Percentiles rank a stretch among this genome's conserved stretches.
Evolutionary conservation across 2,329 filamentous ascomycete species (phyloP).

Genomic region (Biscogniauxia marginata): DNA sequence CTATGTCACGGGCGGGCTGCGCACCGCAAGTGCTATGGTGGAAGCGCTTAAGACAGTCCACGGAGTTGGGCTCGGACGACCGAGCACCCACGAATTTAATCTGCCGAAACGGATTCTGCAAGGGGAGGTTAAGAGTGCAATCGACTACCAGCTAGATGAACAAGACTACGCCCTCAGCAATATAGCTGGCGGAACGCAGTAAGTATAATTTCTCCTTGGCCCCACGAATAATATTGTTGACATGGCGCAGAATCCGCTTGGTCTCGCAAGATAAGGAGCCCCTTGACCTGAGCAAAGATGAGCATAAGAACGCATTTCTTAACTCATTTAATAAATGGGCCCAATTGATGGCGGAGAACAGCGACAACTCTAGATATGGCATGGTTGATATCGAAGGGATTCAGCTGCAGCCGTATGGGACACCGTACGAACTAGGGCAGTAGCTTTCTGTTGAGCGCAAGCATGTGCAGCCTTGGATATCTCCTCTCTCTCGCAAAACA

Average conservation of each 20-base stretch:
- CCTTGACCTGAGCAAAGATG: constrained; percentile 31
- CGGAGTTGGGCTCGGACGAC: constrained; percentile 55
- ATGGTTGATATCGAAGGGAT: constrained; percentile 33
- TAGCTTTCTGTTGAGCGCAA: no score
- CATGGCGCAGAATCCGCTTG: constrained; percentile 32
- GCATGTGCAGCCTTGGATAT: no score
- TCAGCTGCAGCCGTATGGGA: constrained; percentile 34
- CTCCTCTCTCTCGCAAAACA: no score
- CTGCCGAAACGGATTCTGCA: constrained; percentile 33
- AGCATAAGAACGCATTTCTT: constrained; percentile 31
- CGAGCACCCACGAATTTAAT: constrained; percentile 34
- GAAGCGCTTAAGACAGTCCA: constrained; percentile 56
- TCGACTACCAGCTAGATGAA: constrained; percentile 47
- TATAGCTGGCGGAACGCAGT: constrained; percentile 34
- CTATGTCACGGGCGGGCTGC: constrained; percentile 60
- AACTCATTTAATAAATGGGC: constrained; percentile 31
- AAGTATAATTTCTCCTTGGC: constrained; percentile 7
- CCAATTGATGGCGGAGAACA: constrained; percentile 31
- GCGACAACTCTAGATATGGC: constrained; percentile 32
- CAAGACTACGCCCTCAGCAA: constrained; percentile 46
- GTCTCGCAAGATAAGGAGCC: constrained; percentile 34
- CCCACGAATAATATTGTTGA: background rate
- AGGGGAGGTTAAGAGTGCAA: constrained; percentile 45
- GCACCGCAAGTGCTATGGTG: constrained; percentile 55
- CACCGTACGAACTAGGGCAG: constrained; percentile 20